Evolutionary conservation across 257 asterid genomes (phyloP), one percentile per base, ranked within the genome.

Genomic region (Pogostemon cablin): DNA sequence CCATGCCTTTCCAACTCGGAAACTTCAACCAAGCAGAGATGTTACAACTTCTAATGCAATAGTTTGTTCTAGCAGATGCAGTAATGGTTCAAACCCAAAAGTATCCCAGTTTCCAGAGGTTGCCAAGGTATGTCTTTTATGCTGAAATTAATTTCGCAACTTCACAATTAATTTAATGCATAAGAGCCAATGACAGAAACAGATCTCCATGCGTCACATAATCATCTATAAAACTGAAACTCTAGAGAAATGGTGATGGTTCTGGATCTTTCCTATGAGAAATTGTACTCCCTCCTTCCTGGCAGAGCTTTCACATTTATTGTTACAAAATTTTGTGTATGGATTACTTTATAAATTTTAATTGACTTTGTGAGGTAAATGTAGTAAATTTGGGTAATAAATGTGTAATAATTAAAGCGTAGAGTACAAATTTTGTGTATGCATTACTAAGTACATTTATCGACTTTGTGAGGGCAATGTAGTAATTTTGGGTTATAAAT

Each of bases 1-100:
- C 78, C 96, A 93, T 81, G 96, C 89, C 49, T 89, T 91, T 79
- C 80, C 96, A 6, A 61, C 84, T 56, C 81, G 69, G 76, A 84
- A 77, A 55, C 62, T 79, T 70, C 81, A 81, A 58, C 76, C 86
- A 62, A 74, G 76, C 66, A 71, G 68, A 72, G 85, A 76, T 37
- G 48, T 73, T 6, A 65, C 34, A 44, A 49, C 72, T 60, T 78
- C 77, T 46, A 71, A 69, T 43, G 79, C 60, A 69, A 62, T 35
- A 47, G 75, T 68, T 65, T 43, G 68, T 76, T 48, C 79, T 67
- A 61, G n/a, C 35, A 76, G 74, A 40, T 65, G 65, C 72, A 44
- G 62, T 38, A 47, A 55, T 65, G 76, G 46, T 71, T 37, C 74
- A 46, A 75, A 64, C 57, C 76, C 84, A 64, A 80, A 69, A 63